Conservation (phyloP, 2,329 filamentous ascomycete species). For the Fusarium dimerum region DNA sequence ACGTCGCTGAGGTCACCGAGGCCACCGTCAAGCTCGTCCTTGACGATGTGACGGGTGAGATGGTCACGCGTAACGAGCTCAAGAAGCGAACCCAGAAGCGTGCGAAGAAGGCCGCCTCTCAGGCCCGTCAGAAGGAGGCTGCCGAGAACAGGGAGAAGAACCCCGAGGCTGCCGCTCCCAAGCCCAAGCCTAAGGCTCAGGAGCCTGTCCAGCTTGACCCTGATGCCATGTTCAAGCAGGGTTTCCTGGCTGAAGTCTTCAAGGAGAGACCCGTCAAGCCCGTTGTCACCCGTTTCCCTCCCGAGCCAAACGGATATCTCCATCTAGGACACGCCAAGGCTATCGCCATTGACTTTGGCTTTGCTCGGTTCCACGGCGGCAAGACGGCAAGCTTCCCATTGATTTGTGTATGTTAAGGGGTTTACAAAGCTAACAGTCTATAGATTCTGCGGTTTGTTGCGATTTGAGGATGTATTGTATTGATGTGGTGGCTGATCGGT, state of each 20-base stretch:
- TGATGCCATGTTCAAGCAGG: conserved; percentile 76
- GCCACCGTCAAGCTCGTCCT: conserved; percentile 56
- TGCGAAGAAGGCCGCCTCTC: conserved; percentile 56
- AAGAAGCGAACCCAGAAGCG: conserved; percentile 63
- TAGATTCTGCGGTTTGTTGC: conserved; percentile 33
- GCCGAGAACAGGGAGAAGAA: conserved; percentile 33
- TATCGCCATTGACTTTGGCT: conserved; percentile 95
- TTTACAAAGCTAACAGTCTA: conserved; percentile 11
- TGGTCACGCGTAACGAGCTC: conserved; percentile 64
- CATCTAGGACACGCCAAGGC: conserved; percentile 96
- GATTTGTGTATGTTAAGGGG: not conserved
- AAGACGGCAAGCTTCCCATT: conserved; percentile 39
- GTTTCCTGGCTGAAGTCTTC: conserved; percentile 73
- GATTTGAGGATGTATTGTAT: not conserved
- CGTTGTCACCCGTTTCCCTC: conserved; percentile 74
- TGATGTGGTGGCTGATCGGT: conserved; percentile 10
- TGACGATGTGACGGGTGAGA: conserved; percentile 65
- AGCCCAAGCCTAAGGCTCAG: conserved; percentile 51
- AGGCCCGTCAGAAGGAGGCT: conserved; percentile 47
- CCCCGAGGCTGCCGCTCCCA: conserved; percentile 33
- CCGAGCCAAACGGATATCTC: conserved; percentile 89
- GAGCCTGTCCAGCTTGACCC: conserved; percentile 48
- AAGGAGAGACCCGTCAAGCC: conserved; percentile 63
- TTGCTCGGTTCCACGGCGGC: conserved; percentile 81
- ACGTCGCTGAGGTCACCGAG: conserved; percentile 29